Base-by-base conservation (phyloP, 805 yeast genomes). In the Saccharomyces jurei region DNA sequence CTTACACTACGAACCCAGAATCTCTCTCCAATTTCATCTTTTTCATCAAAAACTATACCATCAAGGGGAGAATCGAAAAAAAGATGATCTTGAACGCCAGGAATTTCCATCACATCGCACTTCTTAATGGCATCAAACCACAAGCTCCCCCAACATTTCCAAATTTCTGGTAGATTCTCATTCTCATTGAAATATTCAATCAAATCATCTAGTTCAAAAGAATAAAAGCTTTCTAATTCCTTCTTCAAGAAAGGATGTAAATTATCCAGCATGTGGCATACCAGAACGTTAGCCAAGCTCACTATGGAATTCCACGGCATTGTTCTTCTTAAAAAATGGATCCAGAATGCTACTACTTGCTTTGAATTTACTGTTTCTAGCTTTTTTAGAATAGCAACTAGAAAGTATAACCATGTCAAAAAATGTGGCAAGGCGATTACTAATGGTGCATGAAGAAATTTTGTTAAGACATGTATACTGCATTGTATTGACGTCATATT, bases 141-240 rank as follows among this genome's bases (percentile, higher is more conserved):
- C 46, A 87, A 65, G 0, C 89, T 80, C 1, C 95, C 95, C 89
- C 92, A 86, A 63, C 90, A 83, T 65, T 84, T 84, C 91, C 91
- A 87, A 21, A 83, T 86, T 68, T 87, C 95, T 47, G 87, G 82
- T 51, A 87, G 71, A 48, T 74, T 78, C 64, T 86, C 92, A 65
- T 81, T 77, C 50, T 79, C 74, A 57, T 81, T 77, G 61, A 81
- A 83, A 60, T 78, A 67, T 5, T 75, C 72, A 14, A 85, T 58
- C 48, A 76, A 67, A 51, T 75, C 72, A 0, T 74, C 71, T n/a
- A 74, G 62, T 29, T 61, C 60, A 58, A 63, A 57, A 3, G 54
- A 46, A 27, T 63, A 61, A 52, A 64, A 65, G 21, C 56, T 58
- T 56, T 58, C 60, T 62, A 61, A 66, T 46, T 63, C 53, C 46